Conservation (phyloP, 2,329 filamentous ascomycete genomes). For the Aspergillus fumigatiaffinis region DNA sequence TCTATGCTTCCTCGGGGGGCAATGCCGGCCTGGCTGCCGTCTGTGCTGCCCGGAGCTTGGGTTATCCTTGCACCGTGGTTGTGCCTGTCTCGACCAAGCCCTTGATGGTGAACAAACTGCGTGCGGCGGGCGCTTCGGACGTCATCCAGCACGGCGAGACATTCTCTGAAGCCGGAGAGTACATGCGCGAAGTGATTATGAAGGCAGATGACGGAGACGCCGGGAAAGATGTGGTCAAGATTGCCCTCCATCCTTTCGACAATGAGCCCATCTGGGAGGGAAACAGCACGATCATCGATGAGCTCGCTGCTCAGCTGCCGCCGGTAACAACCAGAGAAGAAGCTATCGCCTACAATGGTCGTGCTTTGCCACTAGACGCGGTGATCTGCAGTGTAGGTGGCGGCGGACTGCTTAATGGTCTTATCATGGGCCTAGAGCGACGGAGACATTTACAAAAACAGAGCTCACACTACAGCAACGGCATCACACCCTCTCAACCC, state of each 20-base stretch:
- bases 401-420: slow-evolving; percentile 72
- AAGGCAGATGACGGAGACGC: slow-evolving; percentile 21
- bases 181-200: slow-evolving; percentile 55
- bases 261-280: slow-evolving; percentile 45
- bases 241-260: slow-evolving; percentile 44
- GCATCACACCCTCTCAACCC: slow-evolving; percentile 13
- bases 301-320: slow-evolving; percentile 41
- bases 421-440: slow-evolving; percentile 65
- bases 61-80: slow-evolving; percentile 68
- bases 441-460: slow-evolving; percentile 36
- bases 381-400: slow-evolving; percentile 77
- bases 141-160: slow-evolving; percentile 66
- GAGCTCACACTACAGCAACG: slow-evolving; percentile 8
- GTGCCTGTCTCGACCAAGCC: slow-evolving; percentile 63
- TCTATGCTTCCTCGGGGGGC: slow-evolving; percentile 76
- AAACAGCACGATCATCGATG: slow-evolving; percentile 43
- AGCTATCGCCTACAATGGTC: slow-evolving; percentile 21
- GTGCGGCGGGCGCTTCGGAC: slow-evolving; percentile 59
- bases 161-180: slow-evolving; percentile 66
- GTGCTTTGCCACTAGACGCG: slow-evolving; percentile 54
- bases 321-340: slow-evolving; percentile 29
- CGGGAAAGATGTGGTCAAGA: slow-evolving; percentile 32
- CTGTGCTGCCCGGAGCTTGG: slow-evolving; percentile 62
- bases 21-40: slow-evolving; percentile 83
- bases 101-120: slow-evolving; percentile 68